phyloP scores from a whole-genome alignment of 2,329 filamentous ascomycete genomes.

The Monilinia fructicola region DNA sequence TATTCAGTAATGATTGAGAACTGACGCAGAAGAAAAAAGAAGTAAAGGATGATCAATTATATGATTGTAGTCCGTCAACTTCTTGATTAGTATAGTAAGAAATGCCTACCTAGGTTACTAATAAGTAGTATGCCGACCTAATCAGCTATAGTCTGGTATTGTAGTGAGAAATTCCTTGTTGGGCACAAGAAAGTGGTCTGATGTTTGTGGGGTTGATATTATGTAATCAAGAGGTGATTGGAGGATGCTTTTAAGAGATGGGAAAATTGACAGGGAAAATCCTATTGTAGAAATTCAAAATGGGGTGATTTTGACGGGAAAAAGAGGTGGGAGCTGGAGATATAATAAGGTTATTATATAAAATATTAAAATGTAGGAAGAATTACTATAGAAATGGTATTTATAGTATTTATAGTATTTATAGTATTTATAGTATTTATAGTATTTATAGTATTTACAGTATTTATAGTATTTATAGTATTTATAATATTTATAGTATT shows the following conservation, averaged over 20 bases:
- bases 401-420: too few species aligned
- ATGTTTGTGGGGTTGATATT: conserved; percentile 6
- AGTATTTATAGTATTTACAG: too few species aligned
- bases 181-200: conserved; percentile 25
- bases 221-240: background rate
- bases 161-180: conserved; percentile 2
- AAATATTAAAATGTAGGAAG: background rate
- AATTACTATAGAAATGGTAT: too few species aligned
- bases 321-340: background rate
- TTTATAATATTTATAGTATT: too few species aligned
- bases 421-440: too few species aligned
- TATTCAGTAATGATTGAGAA: conserved; percentile 3
- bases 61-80: too few species aligned
- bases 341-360: too few species aligned
- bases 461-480: too few species aligned
- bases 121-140: too few species aligned
- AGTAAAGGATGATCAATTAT: background rate
- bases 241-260: background rate
- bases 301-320: conserved; percentile 11
- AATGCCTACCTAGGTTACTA: too few species aligned
- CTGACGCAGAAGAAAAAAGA: background rate
- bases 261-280: conserved; percentile 17
- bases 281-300: background rate
- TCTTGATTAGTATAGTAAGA: too few species aligned
- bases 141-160: background rate